These are phyloP conservation scores for Dissophora ornata DNA, from an alignment of 192 early-diverging fungal genomes.

Conservation along the genomic window DNA sequence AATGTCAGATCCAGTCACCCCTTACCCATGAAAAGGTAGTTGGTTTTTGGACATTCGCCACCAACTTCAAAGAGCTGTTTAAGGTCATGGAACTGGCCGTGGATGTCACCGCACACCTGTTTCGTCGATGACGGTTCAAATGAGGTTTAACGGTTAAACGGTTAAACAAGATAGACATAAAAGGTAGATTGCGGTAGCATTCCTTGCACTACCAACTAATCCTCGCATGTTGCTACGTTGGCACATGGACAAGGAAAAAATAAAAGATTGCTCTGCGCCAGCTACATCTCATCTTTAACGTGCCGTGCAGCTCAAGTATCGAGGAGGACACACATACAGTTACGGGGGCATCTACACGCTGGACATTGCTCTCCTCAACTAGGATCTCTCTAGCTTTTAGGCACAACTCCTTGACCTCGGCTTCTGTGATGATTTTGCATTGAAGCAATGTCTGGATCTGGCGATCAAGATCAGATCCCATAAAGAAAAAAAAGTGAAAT, in stretches of 20 bases:
- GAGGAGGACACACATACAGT: conserved; percentile 67
- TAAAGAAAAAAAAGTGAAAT: no score
- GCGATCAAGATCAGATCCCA: conserved; percentile 56
- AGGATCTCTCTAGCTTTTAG: conserved; percentile 95
- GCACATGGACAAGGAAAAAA: neutral
- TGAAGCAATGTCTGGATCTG: conserved; percentile 90
- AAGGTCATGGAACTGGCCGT: conserved; percentile 97
- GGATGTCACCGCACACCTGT: conserved; percentile 94
- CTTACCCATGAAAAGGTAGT: conserved; percentile 96
- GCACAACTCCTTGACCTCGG: conserved; percentile 94
- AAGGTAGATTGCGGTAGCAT: neutral
- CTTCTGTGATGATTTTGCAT: conserved; percentile 94
- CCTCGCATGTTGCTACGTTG: no score
- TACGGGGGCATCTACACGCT: conserved; percentile 94
- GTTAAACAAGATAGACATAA: no score
- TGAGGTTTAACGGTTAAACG: no score
- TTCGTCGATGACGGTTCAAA: no score
- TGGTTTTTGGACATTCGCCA: conserved; percentile 95
- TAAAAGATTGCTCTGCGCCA: no score
- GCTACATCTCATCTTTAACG: no score
- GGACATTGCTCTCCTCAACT: conserved; percentile 96
- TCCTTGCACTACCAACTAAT: neutral
- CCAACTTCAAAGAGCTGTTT: conserved; percentile 94
- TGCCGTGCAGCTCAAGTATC: neutral
- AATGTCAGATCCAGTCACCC: neutral